Evolutionary conservation across 2,329 filamentous ascomycete genomes (phyloP), one percentile per base, ranked within the genome.

Genomic region (Alternaria gansuensis): DNA sequence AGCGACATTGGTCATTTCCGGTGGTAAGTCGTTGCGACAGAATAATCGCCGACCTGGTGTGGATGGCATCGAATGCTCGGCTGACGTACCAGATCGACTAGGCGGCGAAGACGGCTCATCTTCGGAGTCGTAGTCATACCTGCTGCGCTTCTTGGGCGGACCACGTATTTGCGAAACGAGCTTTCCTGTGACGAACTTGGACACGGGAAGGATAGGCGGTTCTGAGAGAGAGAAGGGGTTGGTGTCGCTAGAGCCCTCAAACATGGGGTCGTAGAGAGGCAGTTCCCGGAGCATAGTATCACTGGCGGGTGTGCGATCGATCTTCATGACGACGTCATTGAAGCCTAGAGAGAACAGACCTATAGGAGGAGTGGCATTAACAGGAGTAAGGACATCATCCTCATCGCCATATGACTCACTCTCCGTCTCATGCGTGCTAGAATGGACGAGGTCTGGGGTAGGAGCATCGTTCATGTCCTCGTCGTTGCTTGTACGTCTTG

Each of bases 181-280:
- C 66, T 91, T 90, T 8, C 91, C 91, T 58, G 91, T 88, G 0
- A 93, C 89, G 74, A 90, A 97, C 75, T 93, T 97, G 70, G 91
- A 97, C 3, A 97, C 84, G 2, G 92, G 90, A 14, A 96, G 80
- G 39, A 93, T 88, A n/a, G 90, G 87, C 33, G 73, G 72, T 31
- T 76, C 74, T 11, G 70, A 66, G 34, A 76, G 66, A 21, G 75
- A 75, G 28, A 72, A 65, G 21, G 75, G 70, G 31, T 67, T 75
- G 26, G 69, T 66, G 55, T 77, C 74, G 54, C 64, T 74, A 23
- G 65, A 62, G 8, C 68, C 70, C 57, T 77, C 74, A 17, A 74
- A 64, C 40, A 66, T 67, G 1, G 74, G 74, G 6, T 90, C 86
- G 73, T 93, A 96, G 68, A 95, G 83, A 0, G 93, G 93, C 13